These are phyloP conservation scores for Giardia muris DNA, from an alignment of 208 protist species.

Conservation along the genomic window DNA sequence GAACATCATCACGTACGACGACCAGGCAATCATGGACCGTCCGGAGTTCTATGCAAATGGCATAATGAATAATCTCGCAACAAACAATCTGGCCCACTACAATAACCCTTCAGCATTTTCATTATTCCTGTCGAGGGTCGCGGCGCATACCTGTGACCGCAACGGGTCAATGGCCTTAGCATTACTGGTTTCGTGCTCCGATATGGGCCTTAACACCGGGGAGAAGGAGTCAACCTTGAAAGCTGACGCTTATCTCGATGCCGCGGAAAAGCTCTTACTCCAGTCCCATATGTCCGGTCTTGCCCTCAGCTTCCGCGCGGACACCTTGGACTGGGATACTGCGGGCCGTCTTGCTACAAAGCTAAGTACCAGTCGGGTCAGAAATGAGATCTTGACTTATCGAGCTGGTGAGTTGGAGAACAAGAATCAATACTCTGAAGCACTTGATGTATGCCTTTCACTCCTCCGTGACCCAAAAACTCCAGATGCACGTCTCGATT, in stretches of 20 bases:
- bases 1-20: background rate
- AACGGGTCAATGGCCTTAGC: background rate
- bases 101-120: conserved; percentile 1
- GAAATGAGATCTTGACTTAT: conserved; percentile 20
- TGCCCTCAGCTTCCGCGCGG: background rate
- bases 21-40: background rate
- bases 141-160: background rate
- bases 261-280: background rate
- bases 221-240: background rate
- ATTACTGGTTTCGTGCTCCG: background rate
- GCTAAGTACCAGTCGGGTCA: background rate
- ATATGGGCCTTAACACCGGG: background rate
- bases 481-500: background rate
- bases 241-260: background rate
- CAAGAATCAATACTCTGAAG: conserved; percentile 6
- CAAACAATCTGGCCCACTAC: background rate
- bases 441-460: background rate
- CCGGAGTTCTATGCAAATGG: background rate
- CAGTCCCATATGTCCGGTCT: background rate
- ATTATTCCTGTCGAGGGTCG: conserved; percentile 12
- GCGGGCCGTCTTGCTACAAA: conserved; percentile 2
- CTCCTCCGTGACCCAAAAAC: background rate
- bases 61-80: background rate
- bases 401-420: conserved; percentile 21
- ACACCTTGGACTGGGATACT: conserved; percentile 27